Evolutionary conservation across 768 basidiomycete species (phyloP), one percentile per base, ranked within the genome.

Genomic region (Mrakia hoshinonis): DNA sequence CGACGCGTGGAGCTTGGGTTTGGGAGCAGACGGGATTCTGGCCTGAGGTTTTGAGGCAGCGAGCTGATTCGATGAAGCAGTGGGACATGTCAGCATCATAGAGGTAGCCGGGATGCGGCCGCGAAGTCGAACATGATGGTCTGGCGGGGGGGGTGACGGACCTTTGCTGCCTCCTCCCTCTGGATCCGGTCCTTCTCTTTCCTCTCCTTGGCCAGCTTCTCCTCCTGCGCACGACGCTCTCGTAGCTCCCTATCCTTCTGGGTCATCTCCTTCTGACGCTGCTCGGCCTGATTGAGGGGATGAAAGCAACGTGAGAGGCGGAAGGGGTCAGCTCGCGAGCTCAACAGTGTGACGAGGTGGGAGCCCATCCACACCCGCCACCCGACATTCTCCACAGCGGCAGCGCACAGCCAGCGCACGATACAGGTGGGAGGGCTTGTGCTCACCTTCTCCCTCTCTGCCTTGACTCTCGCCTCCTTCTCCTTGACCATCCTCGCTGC

Each of bases 401-500:
- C 22, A 51, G 49, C 1, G 49, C 20, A 12, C 3, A 6, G 3
- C 6, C 7, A 4, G 2, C 29, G 3, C 29, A 29, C 51, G n/a
- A 24, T 29, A 9, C n/a, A 52, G 1, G 49, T 10, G 7, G 24
- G 4, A 18, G 34, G 5, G 7, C 18, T 15, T n/a, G 22, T 12
- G 39, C 38, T 65, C n/a, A 65, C 63, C 63, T 65, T 43, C 20
- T 46, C 48, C 26, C 63, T 43, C 31, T 65, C 63, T 26, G 13
- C 15, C 39, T n/a, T 65, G 63, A 65, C 6, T 43, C 38, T 65
- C 2, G 29, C 13, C 63, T 65, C 63, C 63, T 65, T 65, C 31
- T 65, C 46, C 39, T 26, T 65, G 39, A 65, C 63, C 48, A 26
- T 29, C 63, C 46, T 65, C 63, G 63, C 63, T 24, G 63, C 63